These are phyloP conservation scores for Otatea glauca DNA, from an alignment of 176 grass and related monocot genomes.

Conservation along the genomic window DNA sequence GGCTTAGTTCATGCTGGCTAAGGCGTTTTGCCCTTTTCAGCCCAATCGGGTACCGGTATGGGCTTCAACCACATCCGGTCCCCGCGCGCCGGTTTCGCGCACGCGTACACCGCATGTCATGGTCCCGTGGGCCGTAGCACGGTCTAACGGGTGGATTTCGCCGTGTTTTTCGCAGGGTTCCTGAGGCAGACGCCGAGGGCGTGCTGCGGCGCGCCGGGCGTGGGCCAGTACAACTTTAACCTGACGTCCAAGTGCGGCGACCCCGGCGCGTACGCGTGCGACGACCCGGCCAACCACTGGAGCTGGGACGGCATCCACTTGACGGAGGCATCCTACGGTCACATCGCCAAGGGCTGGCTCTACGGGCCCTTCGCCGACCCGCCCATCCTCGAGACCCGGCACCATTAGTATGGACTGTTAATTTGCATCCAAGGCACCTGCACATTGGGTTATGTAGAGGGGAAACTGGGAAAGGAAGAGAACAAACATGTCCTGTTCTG, in stretches of 20 bases:
- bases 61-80: no score
- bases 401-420: neutral
- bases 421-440: neutral
- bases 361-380: slow-evolving; percentile 77
- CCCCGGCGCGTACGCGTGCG: slow-evolving; percentile 49
- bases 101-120: no score
- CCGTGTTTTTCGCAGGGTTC: slow-evolving; percentile 41
- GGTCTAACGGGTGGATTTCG: neutral
- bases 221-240: slow-evolving; percentile 75
- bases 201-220: slow-evolving; percentile 60
- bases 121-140: no score
- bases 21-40: no score
- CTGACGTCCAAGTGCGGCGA: slow-evolving; percentile 70
- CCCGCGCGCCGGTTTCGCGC: no score
- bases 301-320: slow-evolving; percentile 80
- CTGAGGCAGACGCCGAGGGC: slow-evolving; percentile 58
- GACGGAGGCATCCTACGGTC: slow-evolving; percentile 63
- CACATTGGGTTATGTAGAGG: slow-evolving; percentile 6
- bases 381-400: slow-evolving; percentile 42
- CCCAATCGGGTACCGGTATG: no score
- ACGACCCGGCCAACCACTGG: slow-evolving; percentile 62
- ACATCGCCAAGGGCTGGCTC: slow-evolving; percentile 83
- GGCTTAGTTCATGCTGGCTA: no score
- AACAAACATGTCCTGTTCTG: slow-evolving; percentile 20
- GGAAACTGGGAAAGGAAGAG: neutral